Evolutionary conservation across 1,284 basidiomycete species (phyloP).

Genomic region (Cutaneotrichosporon mucoides): DNA sequence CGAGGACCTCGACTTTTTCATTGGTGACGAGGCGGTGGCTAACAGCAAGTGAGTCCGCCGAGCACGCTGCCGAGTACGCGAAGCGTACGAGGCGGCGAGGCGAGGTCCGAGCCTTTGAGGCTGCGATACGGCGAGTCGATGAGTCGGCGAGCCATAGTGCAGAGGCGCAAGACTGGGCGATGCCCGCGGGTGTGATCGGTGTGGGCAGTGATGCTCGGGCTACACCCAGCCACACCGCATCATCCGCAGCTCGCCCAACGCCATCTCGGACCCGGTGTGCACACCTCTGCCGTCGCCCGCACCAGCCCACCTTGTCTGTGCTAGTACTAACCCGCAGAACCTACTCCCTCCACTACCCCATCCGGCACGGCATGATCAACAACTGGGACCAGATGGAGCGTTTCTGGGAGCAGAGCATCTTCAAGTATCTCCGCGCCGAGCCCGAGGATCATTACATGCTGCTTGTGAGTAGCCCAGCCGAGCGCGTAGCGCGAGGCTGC

Average conservation of each 20-base stretch:
- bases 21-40: slow-evolving; percentile 94
- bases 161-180: not conserved
- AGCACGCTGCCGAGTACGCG: not conserved
- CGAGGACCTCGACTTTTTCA: slow-evolving; percentile 99
- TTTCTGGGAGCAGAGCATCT: slow-evolving; percentile 99
- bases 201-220: no score
- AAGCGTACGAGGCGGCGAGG: not conserved
- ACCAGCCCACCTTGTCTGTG: no score
- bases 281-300: no score
- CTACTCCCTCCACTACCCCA: slow-evolving; percentile 94
- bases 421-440: slow-evolving; percentile 98
- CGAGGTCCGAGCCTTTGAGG: no score
- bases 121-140: no score
- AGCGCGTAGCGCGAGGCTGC: no score
- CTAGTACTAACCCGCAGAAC: slow-evolving; percentile 56
- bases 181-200: not conserved
- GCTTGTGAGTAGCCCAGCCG: slow-evolving; percentile 60
- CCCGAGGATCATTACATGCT: slow-evolving; percentile 99
- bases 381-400: slow-evolving; percentile 99
- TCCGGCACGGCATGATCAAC: slow-evolving; percentile 96
- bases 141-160: not conserved
- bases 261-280: not conserved
- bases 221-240: no score
- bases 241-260: no score
- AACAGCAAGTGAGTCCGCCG: slow-evolving; percentile 67